A percentile compares a stretch with the other conserved stretches of the same genome.
Evolutionary conservation across 768 basidiomycete genomes (phyloP).

Genomic region (Kwoniella sp.): DNA sequence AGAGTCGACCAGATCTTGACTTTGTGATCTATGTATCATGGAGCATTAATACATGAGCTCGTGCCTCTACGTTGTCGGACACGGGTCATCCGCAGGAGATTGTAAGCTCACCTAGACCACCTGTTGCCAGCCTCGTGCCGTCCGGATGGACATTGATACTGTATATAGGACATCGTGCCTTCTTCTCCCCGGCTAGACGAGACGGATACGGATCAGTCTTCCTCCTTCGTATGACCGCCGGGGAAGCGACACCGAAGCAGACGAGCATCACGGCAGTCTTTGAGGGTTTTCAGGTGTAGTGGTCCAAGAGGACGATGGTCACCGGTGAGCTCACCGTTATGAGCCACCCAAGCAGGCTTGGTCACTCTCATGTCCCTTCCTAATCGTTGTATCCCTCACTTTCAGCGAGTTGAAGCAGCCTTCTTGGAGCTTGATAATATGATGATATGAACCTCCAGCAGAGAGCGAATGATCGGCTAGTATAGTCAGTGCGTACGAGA

Average conservation of each 20-base stretch:
- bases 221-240: not conserved
- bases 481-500: too few species aligned
- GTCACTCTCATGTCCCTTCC: slow-evolving; percentile 45
- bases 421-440: too few species aligned
- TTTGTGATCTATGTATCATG: slow-evolving; percentile 68
- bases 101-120: slow-evolving; percentile 65
- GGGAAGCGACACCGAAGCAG: too few species aligned
- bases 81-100: not conserved
- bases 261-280: too few species aligned
- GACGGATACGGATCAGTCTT: not conserved
- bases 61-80: not conserved
- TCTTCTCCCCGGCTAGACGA: slow-evolving; percentile 55
- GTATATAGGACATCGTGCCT: slow-evolving; percentile 86
- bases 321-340: slow-evolving; percentile 43
- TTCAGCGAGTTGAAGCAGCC: not conserved
- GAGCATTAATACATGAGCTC: not conserved
- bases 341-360: slow-evolving; percentile 54
- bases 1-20: slow-evolving; percentile 97
- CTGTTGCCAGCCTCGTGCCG: slow-evolving; percentile 94
- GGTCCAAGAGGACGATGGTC: not conserved
- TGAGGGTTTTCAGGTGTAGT: not conserved
- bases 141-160: slow-evolving; percentile 94
- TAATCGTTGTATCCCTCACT: not conserved
- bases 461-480: too few species aligned
- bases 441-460: too few species aligned